phyloP scores from a whole-genome alignment of 371 early-diverging fungal species.

The Saksenaea oblongispora region DNA sequence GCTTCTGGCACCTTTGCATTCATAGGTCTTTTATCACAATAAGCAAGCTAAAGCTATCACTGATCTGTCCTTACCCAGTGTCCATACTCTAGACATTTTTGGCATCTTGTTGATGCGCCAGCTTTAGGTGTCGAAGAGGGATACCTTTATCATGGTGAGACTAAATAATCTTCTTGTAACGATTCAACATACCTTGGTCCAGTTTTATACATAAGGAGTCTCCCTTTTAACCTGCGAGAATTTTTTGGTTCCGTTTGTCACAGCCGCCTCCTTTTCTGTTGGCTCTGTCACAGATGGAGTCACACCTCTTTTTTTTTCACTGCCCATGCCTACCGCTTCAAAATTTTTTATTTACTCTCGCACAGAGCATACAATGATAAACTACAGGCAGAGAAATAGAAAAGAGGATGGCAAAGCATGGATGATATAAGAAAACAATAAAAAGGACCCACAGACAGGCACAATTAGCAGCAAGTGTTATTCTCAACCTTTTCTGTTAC shows the following conservation, averaged over 20 bases:
- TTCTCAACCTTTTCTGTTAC: too few relatives aligned
- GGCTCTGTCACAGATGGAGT: neutral
- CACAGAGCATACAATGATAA: too few relatives aligned
- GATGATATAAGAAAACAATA: too few relatives aligned
- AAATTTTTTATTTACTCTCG: too few relatives aligned
- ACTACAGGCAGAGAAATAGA: too few relatives aligned
- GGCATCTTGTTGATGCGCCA: slow-evolving; percentile 59
- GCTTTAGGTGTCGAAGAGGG: slow-evolving; percentile 38
- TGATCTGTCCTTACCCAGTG: slow-evolving; percentile 49
- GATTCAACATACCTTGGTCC: neutral
- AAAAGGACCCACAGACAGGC: too few relatives aligned
- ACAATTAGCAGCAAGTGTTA: too few relatives aligned
- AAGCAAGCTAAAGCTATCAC: neutral
- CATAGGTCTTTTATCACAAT: slow-evolving; percentile 46
- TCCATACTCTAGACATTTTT: slow-evolving; percentile 62
- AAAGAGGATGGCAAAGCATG: too few relatives aligned
- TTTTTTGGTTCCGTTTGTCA: neutral
- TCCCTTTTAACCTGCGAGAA: neutral
- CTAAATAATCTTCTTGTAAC: neutral
- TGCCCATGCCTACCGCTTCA: too few relatives aligned
- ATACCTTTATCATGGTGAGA: slow-evolving; percentile 17
- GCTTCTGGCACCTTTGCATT: slow-evolving; percentile 54
- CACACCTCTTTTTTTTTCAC: too few relatives aligned
- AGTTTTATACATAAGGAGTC: neutral
- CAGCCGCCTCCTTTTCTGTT: neutral